phyloP scores from a whole-genome alignment of 202 grass and related monocot species.

The Carex arenaria region DNA sequence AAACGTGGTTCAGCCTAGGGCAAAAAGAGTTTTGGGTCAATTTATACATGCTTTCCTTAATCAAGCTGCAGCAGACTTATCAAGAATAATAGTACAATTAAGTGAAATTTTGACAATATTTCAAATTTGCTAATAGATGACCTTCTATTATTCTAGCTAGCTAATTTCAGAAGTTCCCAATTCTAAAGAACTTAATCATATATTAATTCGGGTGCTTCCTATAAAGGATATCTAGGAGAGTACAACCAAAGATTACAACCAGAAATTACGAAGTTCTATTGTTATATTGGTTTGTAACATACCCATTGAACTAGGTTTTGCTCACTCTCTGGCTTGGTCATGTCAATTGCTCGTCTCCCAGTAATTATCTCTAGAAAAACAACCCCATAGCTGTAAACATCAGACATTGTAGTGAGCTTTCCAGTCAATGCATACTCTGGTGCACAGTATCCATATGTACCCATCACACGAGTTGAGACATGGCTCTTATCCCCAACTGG shows the following conservation, averaged over 20 bases:
- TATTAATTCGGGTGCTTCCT: not conserved
- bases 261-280: not conserved
- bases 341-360: constrained; percentile 59
- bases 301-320: constrained; percentile 58
- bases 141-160: not conserved
- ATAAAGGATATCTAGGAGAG: not conserved
- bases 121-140: not conserved
- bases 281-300: not conserved
- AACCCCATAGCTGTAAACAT: constrained; percentile 79
- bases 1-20: constrained; percentile 51
- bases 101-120: not conserved
- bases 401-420: constrained; percentile 74
- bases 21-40: not conserved
- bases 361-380: constrained; percentile 88
- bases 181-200: not conserved
- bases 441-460: constrained; percentile 36
- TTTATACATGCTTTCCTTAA: not conserved
- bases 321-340: constrained; percentile 27
- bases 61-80: not conserved
- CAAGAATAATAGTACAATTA: not conserved
- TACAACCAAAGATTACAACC: not conserved
- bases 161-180: not conserved
- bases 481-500: constrained; percentile 67
- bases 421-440: constrained; percentile 73
- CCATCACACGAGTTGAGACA: constrained; percentile 39